Base-by-base conservation (phyloP, 306 rosid species). In the Fagus crenata region DNA sequence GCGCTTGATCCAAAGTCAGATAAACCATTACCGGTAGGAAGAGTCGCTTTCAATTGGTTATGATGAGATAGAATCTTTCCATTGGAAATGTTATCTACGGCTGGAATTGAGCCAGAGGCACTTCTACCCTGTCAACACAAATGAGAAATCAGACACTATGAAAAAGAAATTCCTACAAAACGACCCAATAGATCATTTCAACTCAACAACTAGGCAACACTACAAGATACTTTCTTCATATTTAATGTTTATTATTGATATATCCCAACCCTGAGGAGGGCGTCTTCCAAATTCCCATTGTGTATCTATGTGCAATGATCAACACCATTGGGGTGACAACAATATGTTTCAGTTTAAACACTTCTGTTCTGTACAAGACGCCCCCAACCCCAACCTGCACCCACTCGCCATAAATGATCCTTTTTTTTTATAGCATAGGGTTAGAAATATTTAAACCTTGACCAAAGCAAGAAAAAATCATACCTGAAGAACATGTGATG, bases 401-500 rank as follows among this genome's bases (percentile, higher is more conserved):
- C 40, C 73, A 83, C 12, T 58, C 69, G 1, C 41, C 14, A 37
- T 13, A 39, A 2, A 39, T 18, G 46, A 17, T 15, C 1, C 6
- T 37, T 37, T 39, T 3, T n/a, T n/a, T n/a, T n/a, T n/a, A n/a
- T n/a, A n/a, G n/a, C 3, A 4, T 37, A 12, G 32, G 65, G n/a
- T 65, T 8, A 33, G 28, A 5, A 69, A 58, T 1, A 63, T 68
- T 37, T 33, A 39, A 63, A 80, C 36, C 39, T 28, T 37, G 53
- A 28, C 39, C n/a, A 59, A 65, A 15, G 3, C n/a, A 65, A 55
- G 3, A n/a, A 43, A 63, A 68, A 32, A 28, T 53, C 41, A 46
- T 84, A 94, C 98, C 95, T 88, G 93, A 81, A 78, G 76, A 77
- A 75, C 86, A 75, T 85, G 81, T 33, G 94, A 82, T 53, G 93